Percentiles rank a stretch among this genome's conserved stretches.
Evolutionary conservation across 2,329 filamentous ascomycete genomes (phyloP).

Genomic region (Fusarium nisikadoi): DNA sequence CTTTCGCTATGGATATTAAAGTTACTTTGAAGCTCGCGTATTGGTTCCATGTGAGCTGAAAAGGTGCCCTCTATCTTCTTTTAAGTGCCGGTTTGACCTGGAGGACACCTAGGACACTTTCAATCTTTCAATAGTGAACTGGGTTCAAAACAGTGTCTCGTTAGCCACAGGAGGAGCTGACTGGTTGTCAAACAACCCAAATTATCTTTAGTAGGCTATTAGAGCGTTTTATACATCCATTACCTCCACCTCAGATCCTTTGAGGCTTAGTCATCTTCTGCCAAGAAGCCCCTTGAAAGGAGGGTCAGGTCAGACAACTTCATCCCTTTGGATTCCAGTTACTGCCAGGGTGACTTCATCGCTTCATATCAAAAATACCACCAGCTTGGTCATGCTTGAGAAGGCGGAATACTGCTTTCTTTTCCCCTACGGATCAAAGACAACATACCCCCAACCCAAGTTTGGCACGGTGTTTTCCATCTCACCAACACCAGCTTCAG

Average conservation of each 20-base stretch:
- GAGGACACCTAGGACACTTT: neutral
- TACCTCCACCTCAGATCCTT: neutral
- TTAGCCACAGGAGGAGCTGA: neutral
- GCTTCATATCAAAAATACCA: conserved; percentile 1
- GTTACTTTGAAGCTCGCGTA: neutral
- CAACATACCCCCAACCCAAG: neutral
- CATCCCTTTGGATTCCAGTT: conserved; percentile 44
- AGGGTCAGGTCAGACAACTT: conserved; percentile 36
- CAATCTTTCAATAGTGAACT: neutral
- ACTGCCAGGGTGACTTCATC: conserved; percentile 27
- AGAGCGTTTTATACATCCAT: neutral
- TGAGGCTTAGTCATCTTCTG: conserved; percentile 35
- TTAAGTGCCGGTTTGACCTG: neutral
- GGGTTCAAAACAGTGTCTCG: neutral
- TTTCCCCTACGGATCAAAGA: neutral
- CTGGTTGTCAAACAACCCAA: neutral
- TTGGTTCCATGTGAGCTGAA: neutral
- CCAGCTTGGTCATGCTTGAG: neutral
- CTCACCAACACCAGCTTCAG: neutral
- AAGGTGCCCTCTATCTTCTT: neutral
- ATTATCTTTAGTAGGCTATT: neutral
- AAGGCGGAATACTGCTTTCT: neutral
- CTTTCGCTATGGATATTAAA: neutral
- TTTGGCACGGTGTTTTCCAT: neutral
- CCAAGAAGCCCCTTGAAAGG: conserved; percentile 32